Conservation (phyloP, 208 protist genomes). For the Trypanosoma brucei region DNA sequence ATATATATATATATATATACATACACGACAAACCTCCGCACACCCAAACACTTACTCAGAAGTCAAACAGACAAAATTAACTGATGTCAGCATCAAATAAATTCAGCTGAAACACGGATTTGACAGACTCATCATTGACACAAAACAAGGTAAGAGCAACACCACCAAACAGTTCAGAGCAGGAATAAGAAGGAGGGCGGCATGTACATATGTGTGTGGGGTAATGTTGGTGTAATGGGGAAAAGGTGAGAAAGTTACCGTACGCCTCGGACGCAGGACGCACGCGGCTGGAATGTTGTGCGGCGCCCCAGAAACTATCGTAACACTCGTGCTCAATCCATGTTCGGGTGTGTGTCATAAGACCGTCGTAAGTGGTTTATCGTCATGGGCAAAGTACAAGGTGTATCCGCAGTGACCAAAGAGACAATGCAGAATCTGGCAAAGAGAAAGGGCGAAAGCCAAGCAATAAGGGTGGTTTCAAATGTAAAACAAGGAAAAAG, state of each 20-base stretch:
- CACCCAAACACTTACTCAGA: slow-evolving; percentile 9
- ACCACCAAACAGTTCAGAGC: too few relatives aligned
- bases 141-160: not conserved
- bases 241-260: not conserved
- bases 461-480: not conserved
- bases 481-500: not conserved
- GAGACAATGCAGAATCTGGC: too few relatives aligned
- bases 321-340: slow-evolving; percentile 62
- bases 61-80: slow-evolving; percentile 38
- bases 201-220: slow-evolving; percentile 1
- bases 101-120: slow-evolving; percentile 52
- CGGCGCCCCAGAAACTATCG: slow-evolving; percentile 30
- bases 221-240: not conserved
- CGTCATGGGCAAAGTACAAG: slow-evolving; percentile 8
- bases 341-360: slow-evolving; percentile 42
- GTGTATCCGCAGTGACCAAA: too few relatives aligned
- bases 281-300: slow-evolving; percentile 51
- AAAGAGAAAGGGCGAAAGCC: too few relatives aligned
- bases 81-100: slow-evolving; percentile 25
- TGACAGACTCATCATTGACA: slow-evolving; percentile 38
- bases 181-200: too few relatives aligned
- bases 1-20: too few relatives aligned
- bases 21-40: slow-evolving; percentile 22
- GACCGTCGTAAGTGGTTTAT: slow-evolving; percentile 54
- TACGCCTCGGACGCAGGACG: slow-evolving; percentile 34